A percentile compares a stretch with the other conserved stretches of the same genome.
Evolutionary conservation across 805 yeast genomes (phyloP).

Genomic region (Diddensiella transvaalensis): DNA sequence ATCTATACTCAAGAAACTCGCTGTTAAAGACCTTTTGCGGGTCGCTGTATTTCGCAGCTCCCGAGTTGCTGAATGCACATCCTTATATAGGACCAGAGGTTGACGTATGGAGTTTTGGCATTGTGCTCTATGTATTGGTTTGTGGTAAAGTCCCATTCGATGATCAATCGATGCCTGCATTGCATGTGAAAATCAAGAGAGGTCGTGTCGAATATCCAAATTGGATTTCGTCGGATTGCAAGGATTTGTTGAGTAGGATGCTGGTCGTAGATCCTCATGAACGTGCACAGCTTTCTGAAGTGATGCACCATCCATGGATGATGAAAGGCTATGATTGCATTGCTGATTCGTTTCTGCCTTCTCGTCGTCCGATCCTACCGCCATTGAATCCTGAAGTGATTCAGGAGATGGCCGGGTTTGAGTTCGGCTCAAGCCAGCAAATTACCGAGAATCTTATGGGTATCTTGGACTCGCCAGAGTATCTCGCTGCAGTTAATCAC

Average conservation of each 20-base stretch:
- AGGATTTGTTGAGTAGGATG: constrained; percentile 79
- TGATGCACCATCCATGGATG: constrained; percentile 94
- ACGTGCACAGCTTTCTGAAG: constrained; percentile 76
- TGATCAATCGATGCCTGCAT: constrained; percentile 84
- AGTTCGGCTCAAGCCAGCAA: constrained; percentile 66
- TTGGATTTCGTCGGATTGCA: constrained; percentile 73
- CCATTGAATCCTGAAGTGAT: constrained; percentile 69
- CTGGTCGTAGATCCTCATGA: constrained; percentile 82
- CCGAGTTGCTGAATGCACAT: constrained; percentile 86
- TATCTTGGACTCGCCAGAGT: constrained; percentile 61
- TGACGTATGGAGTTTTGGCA: constrained; percentile 98
- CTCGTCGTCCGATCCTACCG: constrained; percentile 64
- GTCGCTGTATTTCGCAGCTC: constrained; percentile 96
- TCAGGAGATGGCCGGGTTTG: constrained; percentile 70
- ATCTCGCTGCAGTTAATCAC: constrained; percentile 55
- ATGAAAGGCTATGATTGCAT: constrained; percentile 75
- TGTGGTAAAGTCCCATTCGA: constrained; percentile 99
- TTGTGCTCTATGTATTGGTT: constrained; percentile 87
- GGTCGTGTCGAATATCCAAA: constrained; percentile 91
- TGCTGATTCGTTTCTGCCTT: constrained; percentile 69
- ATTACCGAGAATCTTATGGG: constrained; percentile 53
- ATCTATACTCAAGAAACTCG: constrained; percentile 67
- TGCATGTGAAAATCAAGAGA: constrained; percentile 89
- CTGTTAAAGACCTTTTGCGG: constrained; percentile 94
- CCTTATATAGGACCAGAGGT: constrained; percentile 97